Percentiles rank a stretch among this genome's conserved stretches.
Conservation (phyloP, 1,284 basidiomycete genomes). For the Leccinum angustisporum region DNA sequence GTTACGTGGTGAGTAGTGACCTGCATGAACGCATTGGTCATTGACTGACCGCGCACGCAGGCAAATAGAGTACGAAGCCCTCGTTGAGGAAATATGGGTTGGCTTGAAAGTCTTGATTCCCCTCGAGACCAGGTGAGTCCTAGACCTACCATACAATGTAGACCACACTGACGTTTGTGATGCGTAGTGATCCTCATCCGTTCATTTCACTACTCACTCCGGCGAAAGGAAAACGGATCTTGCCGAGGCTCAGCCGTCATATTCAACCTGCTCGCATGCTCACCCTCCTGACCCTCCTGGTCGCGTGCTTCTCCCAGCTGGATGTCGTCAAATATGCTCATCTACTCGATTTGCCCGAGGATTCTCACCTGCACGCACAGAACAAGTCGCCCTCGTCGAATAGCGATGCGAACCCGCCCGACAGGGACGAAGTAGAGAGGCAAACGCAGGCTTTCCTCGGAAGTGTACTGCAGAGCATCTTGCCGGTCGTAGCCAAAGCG, state of each 20-base stretch:
- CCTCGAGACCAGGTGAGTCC: conserved; percentile 77
- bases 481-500: conserved; percentile 78
- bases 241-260: conserved; percentile 89
- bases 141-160: background rate
- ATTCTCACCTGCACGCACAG: conserved; percentile 37
- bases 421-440: conserved; percentile 74
- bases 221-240: conserved; percentile 90
- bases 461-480: conserved; percentile 83
- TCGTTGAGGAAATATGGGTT: conserved; percentile 78
- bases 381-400: conserved; percentile 22
- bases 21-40: background rate
- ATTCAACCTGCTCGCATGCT: conserved; percentile 80
- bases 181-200: conserved; percentile 83
- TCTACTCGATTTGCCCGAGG: conserved; percentile 66
- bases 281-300: conserved; percentile 86
- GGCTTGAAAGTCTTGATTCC: conserved; percentile 86
- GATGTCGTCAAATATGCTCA: conserved; percentile 83
- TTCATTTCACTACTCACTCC: conserved; percentile 91
- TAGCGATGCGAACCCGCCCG: conserved; percentile 31
- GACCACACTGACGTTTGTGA: conserved; percentile 6
- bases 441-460: conserved; percentile 90
- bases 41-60: conserved; percentile 36
- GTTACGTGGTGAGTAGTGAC: conserved; percentile 50
- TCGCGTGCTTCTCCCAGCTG: conserved; percentile 92
- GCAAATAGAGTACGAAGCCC: conserved; percentile 58